phyloP scores from a whole-genome alignment of 352 stramenopile species.

The Pythium folliculosum region DNA sequence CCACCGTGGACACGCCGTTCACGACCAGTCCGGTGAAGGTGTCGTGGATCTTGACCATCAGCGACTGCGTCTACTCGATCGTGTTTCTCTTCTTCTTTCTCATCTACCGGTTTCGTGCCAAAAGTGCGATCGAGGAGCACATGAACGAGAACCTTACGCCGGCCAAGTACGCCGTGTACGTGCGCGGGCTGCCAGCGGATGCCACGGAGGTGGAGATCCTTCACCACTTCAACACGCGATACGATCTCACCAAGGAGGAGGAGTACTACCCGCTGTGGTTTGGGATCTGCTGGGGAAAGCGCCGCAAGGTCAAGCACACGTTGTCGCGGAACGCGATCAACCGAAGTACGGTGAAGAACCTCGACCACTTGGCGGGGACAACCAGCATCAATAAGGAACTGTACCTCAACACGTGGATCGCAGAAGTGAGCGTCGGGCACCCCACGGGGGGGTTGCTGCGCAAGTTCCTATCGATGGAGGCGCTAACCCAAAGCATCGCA shows the following conservation, averaged over 20 bases:
- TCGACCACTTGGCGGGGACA: conserved; percentile 60
- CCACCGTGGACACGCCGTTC: conserved; percentile 71
- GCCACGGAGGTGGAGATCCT: conserved; percentile 67
- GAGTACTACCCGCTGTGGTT: conserved; percentile 62
- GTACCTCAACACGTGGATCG: conserved; percentile 86
- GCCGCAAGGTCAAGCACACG: conserved; percentile 50
- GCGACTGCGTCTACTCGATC: conserved; percentile 63
- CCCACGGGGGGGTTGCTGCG: conserved; percentile 72
- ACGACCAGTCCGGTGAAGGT: conserved; percentile 52
- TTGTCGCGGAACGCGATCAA: conserved; percentile 45
- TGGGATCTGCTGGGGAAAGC: conserved; percentile 59
- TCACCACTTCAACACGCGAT: conserved; percentile 73
- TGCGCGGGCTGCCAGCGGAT: conserved; percentile 66
- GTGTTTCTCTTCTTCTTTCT: conserved; percentile 71
- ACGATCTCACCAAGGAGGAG: conserved; percentile 74
- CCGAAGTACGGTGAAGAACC: conserved; percentile 52
- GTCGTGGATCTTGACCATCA: conserved; percentile 74
- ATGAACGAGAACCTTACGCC: conserved; percentile 79
- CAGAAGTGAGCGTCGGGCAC: conserved; percentile 80
- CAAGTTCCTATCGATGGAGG: conserved; percentile 76
- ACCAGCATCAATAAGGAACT: conserved; percentile 47
- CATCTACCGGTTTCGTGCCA: conserved; percentile 45
- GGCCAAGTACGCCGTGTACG: conserved; percentile 80
- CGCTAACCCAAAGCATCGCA: conserved; percentile 56
- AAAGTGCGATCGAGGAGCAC: conserved; percentile 58